Base-by-base conservation (phyloP, 768 basidiomycete genomes). In the Termitomyces sp. region DNA sequence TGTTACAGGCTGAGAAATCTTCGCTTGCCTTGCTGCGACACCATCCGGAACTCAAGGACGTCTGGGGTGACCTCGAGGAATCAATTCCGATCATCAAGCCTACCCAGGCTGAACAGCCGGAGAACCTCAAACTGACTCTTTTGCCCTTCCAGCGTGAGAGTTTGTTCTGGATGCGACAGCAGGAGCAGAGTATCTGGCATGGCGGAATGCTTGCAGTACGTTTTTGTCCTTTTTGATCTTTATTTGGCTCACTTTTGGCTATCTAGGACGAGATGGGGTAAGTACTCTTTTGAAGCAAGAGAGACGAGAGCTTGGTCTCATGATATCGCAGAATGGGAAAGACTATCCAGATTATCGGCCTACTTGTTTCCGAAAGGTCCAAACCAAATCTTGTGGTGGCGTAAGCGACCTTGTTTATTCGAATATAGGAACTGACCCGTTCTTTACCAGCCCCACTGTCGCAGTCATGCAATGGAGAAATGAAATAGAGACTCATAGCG, bases 121-220 rank as follows among this genome's bases (percentile, higher is more conserved):
- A 73, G 2, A 86, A 85, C n/a, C 75, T 98, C 59, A 96, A 93
- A 69, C 80, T 92, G 50, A 85, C 81, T 0, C 80, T 99, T 4
- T 76, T 99, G 36, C 96, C 95, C 1, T 99, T 98, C 81, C 97
- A 99, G 70, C 84, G 83, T 53, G 97, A 99, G 73, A 93, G 92
- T 72, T 76, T 99, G 61, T 87, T 78, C 65, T 99, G 97, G 97
- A 96, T 99, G 93, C 82, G 84, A 63, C 80, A 92, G 66, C 97
- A 98, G 74, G 97, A 99, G 69, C 75, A 86, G 54, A 81, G 90
- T 7, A 72, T 84, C 2, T 98, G 95, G 92, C 76, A 79, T 48
- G 97, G 96, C 37, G 97, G 96, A 5, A 87, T 98, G 84, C 78
- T 98, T 53, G 93, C 94, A 20, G 91, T 91, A 71, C 64, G 87